Conservation (phyloP, 495 filamentous ascomycete species). For the Podospora pseudoanserina region DNA sequence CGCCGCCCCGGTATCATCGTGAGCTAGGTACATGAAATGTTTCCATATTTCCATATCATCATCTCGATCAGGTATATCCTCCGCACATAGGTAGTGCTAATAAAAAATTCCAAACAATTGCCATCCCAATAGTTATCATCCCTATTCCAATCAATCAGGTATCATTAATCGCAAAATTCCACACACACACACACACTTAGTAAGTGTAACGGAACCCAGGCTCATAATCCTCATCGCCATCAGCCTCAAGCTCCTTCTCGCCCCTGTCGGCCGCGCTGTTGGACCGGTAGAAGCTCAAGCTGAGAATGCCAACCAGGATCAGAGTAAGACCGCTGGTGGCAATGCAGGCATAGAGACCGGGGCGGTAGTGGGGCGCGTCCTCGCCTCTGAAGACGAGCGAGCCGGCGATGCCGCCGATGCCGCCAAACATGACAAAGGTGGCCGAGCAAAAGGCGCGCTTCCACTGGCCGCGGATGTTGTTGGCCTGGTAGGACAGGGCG, state of each 20-base stretch:
- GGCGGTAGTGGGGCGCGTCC: conserved; percentile 39
- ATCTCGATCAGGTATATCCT: conserved; percentile 1
- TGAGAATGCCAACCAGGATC: conserved; percentile 35
- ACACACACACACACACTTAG: conserved; percentile 22
- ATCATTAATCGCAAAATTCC: not conserved
- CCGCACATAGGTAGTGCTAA: not conserved
- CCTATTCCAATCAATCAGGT: not conserved
- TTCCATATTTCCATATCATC: not conserved
- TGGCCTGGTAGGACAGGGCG: conserved; percentile 61
- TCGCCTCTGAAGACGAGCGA: conserved; percentile 51
- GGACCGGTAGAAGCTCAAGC: conserved; percentile 28
- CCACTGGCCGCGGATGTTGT: conserved; percentile 68
- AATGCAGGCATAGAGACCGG: conserved; percentile 47
- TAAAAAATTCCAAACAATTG: not conserved
- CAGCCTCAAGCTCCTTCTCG: conserved; percentile 43
- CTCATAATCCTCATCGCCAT: conserved; percentile 35
- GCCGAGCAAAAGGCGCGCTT: conserved; percentile 60
- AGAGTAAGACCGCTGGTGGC: conserved; percentile 35
- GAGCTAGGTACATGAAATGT: not conserved
- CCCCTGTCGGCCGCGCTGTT: conserved; percentile 45
- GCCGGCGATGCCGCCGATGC: conserved; percentile 59
- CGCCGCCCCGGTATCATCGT: too few species aligned
- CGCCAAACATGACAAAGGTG: conserved; percentile 56
- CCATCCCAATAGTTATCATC: not conserved
- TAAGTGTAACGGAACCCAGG: conserved; percentile 48